phyloP scores from a whole-genome alignment of 1,284 basidiomycete species.

The Tremellales sp. region DNA sequence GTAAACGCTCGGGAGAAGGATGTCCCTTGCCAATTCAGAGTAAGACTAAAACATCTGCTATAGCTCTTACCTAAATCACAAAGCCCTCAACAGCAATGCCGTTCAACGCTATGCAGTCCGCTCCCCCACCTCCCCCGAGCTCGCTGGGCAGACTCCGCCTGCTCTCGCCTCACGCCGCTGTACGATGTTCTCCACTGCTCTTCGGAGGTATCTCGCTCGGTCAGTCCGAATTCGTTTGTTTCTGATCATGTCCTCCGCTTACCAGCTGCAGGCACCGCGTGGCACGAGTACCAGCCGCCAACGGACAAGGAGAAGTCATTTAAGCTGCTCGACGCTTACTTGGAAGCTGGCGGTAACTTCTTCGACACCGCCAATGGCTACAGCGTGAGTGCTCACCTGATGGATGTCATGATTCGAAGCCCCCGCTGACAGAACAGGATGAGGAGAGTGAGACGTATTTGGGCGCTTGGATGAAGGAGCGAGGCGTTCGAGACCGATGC shows the following conservation, averaged over 20 bases:
- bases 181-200: slow-evolving; percentile 4
- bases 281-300: slow-evolving; percentile 1
- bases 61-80: too few species aligned
- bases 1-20: too few species aligned
- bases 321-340: slow-evolving; percentile 34
- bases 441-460: slow-evolving; percentile 42
- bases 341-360: slow-evolving; percentile 36
- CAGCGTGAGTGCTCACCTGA: background rate
- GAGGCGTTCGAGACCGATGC: slow-evolving; percentile 24
- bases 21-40: too few species aligned
- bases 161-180: background rate
- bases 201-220: slow-evolving; percentile 4
- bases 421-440: slow-evolving; percentile 20
- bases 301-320: slow-evolving; percentile 12
- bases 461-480: slow-evolving; percentile 46
- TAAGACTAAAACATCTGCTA: too few species aligned
- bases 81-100: too few species aligned
- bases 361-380: slow-evolving; percentile 40
- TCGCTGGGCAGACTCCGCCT: background rate
- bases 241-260: background rate
- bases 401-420: too few species aligned
- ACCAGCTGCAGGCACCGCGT: background rate
- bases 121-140: background rate
- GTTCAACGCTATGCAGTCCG: slow-evolving; percentile 44
- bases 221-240: background rate